Conservation (phyloP, 129 eudicot species). For the Saposhnikovia divaricata region DNA sequence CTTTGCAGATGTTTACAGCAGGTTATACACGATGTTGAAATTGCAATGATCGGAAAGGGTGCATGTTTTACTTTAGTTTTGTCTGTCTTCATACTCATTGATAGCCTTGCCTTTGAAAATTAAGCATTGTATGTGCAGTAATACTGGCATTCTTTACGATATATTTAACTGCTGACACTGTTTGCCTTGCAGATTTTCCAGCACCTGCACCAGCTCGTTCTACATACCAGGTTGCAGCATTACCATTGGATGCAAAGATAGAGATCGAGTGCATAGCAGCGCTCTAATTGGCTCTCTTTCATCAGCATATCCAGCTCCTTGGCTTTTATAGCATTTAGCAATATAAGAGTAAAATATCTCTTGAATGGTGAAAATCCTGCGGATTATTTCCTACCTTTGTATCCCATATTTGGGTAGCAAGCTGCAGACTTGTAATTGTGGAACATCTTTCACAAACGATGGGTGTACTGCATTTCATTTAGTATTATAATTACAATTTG, state of each 20-base stretch:
- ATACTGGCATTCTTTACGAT: background rate
- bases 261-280: conserved; percentile 91
- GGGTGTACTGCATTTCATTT: background rate
- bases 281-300: conserved; percentile 22
- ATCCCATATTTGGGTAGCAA: background rate
- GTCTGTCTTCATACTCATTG: background rate
- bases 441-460: background rate
- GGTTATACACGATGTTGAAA: background rate
- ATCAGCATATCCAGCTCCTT: conserved; percentile 1
- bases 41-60: background rate
- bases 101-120: background rate
- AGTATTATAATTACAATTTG: background rate
- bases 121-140: background rate
- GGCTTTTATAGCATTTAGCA: background rate
- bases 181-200: conserved; percentile 56
- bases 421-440: background rate
- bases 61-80: background rate
- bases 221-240: conserved; percentile 92
- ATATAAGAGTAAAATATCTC: conserved; percentile 8
- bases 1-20: background rate
- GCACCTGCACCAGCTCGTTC: conserved; percentile 93
- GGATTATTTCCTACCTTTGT: conserved; percentile 9
- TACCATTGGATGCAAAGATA: conserved; percentile 78
- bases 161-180: background rate
- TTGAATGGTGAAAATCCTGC: background rate